These are phyloP conservation scores for Dioscorea alata DNA, from an alignment of 106 monocot species.

Conservation along the genomic window DNA sequence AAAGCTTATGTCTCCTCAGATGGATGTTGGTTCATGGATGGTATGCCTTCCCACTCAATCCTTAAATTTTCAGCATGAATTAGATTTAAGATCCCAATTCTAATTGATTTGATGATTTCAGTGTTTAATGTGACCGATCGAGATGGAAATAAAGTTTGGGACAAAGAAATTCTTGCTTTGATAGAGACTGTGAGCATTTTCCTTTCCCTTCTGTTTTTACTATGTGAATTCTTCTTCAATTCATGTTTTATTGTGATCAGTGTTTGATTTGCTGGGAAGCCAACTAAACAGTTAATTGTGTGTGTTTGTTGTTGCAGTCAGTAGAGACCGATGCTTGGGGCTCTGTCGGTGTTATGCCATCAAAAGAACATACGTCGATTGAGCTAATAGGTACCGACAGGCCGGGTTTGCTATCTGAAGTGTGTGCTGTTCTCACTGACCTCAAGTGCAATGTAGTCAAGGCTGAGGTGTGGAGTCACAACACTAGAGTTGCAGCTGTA, in stretches of 20 bases:
- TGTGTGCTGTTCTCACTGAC: conserved; percentile 38
- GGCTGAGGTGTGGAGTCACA: conserved; percentile 55
- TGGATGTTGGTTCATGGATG: conserved; percentile 73
- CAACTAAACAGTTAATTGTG: no score
- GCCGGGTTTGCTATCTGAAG: conserved; percentile 54
- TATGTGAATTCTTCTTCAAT: no score
- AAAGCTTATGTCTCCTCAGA: conserved; percentile 68
- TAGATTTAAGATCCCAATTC: background rate
- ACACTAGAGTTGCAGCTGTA: conserved; percentile 41
- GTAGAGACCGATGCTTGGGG: conserved; percentile 13
- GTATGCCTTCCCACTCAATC: conserved; percentile 10
- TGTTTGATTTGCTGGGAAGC: no score
- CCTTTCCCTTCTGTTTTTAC: no score
- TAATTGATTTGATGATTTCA: background rate
- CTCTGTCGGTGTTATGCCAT: conserved; percentile 22
- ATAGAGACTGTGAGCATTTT: conserved; percentile 19
- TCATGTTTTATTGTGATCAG: no score
- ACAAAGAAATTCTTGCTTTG: conserved; percentile 17
- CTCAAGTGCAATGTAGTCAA: conserved; percentile 30
- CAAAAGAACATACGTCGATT: conserved; percentile 23
- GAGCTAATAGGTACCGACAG: conserved; percentile 52
- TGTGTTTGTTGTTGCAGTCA: conserved; percentile 6
- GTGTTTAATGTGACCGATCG: conserved; percentile 62
- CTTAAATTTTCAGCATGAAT: no score
- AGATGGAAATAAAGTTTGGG: conserved; percentile 47